Evolutionary conservation across 805 yeast species (phyloP), one percentile per base, ranked within the genome.

Genomic region (Myxozyma monticola): DNA sequence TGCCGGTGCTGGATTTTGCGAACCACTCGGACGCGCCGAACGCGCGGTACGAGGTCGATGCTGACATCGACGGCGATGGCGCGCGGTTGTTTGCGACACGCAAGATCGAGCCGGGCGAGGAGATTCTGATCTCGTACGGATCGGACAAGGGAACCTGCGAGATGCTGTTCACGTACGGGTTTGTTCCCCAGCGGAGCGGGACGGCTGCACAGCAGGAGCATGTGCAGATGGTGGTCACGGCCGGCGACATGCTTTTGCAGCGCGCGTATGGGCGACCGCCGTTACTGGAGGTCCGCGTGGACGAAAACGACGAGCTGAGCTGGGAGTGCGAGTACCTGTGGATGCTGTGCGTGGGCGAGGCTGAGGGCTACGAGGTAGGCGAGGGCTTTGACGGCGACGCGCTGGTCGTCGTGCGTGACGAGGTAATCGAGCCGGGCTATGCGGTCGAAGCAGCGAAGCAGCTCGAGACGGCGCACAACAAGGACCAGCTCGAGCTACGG

Each of bases 1-100:
- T 79, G 2, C 85, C 85, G 0, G 57, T 77, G 4, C 59, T 80
- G 2, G 85, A 80, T 59, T 72, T 77, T 59, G 80, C 74, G 22
- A 79, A 79, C 61, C 84, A 79, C 55, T 53, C 21, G 40, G 38
- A 29, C 54, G 56, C 22, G 43, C 51, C 7, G 37, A 67, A 65
- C 37, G 65, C 69, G 15, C 49, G 65, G 10, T 76, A 72, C 54
- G 74, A 76, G 12, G 67, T 68, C 43, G 71, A 71, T 51, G 76
- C 61, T 26, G 67, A 62, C 18, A 10, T n/a, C n/a, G 30, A 26
- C 20, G 4, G 10, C 26, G 31, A 29, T 6, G 59, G 51, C 3
- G 71, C 70, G 45, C 53, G 68, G 6, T n/a, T n/a, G n/a, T n/a
- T n/a, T n/a, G n/a, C n/a, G n/a, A n/a, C n/a, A n/a, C n/a, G n/a